A percentile compares a stretch with the other conserved stretches of the same genome.
These are phyloP conservation scores for Hirsutella thompsonii DNA, from an alignment of 2,329 filamentous ascomycete species.

Conservation along the genomic window DNA sequence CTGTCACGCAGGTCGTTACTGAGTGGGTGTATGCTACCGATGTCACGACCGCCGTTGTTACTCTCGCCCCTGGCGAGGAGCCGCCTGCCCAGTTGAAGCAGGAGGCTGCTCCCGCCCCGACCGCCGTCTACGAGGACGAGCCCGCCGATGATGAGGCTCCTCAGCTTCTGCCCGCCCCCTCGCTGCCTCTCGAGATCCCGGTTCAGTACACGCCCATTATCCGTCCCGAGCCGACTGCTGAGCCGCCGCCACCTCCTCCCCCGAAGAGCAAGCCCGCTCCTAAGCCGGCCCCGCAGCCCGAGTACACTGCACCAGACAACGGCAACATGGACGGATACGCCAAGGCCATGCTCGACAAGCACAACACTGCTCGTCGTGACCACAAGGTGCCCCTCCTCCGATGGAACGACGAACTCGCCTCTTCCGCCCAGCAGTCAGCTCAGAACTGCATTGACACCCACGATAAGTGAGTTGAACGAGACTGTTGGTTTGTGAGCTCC, in stretches of 20 bases:
- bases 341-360: slow-evolving; percentile 47
- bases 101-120: neutral
- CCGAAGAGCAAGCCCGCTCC: neutral
- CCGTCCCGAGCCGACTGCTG: slow-evolving; percentile 4
- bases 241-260: slow-evolving; percentile 12
- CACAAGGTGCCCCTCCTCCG: slow-evolving; percentile 54
- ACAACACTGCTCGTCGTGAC: slow-evolving; percentile 79
- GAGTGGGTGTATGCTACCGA: slow-evolving; percentile 23
- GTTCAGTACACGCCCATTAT: neutral
- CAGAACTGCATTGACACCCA: slow-evolving; percentile 60
- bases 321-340: slow-evolving; percentile 14
- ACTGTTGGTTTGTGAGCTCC: neutral
- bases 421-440: slow-evolving; percentile 52
- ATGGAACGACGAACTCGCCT: slow-evolving; percentile 54
- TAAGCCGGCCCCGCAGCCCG: slow-evolving; percentile 2
- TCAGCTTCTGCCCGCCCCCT: neutral
- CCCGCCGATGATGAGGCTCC: neutral
- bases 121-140: neutral
- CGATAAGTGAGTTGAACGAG: slow-evolving; percentile 45
- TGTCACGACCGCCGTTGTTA: slow-evolving; percentile 24
- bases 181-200: neutral
- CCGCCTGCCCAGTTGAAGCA: slow-evolving; percentile 1
- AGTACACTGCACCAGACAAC: slow-evolving; percentile 1
- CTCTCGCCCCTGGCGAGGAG: slow-evolving; percentile 24
- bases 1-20: slow-evolving; percentile 16